A percentile compares a stretch with the other conserved stretches of the same genome.
These are phyloP conservation scores for Phytophthora uliginosa DNA, from an alignment of 352 stramenopile genomes.

Conservation along the genomic window DNA sequence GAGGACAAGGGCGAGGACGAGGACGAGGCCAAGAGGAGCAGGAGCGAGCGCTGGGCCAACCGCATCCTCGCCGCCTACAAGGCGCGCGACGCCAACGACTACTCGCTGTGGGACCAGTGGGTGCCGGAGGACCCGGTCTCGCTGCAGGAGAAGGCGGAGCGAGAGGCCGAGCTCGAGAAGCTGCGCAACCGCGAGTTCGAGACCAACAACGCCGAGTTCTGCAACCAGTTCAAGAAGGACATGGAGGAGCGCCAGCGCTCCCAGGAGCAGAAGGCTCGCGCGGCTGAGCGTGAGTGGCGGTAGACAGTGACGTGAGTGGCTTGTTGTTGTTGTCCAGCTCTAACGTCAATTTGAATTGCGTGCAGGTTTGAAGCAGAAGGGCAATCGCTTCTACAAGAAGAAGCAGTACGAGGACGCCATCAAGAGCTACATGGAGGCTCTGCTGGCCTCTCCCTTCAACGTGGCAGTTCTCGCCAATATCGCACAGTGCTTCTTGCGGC, in stretches of 20 bases:
- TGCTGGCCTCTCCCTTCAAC: conserved; percentile 66
- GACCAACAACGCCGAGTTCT: conserved; percentile 82
- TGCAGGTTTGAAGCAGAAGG: conserved; percentile 65
- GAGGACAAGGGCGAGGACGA: conserved; percentile 25
- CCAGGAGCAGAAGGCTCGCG: conserved; percentile 58
- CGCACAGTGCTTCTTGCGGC: conserved; percentile 68
- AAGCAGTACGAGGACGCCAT: conserved; percentile 68
- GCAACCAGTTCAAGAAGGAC: conserved; percentile 82
- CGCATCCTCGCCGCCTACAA: conserved; percentile 79
- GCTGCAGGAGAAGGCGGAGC: conserved; percentile 65
- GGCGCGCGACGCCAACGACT: conserved; percentile 82
- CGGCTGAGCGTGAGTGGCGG: conserved; percentile 54
- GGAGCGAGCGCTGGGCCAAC: conserved; percentile 53
- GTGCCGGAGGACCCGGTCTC: conserved; percentile 77
- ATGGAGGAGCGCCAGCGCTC: conserved; percentile 66
- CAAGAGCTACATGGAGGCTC: conserved; percentile 74
- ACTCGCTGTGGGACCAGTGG: conserved; percentile 84
- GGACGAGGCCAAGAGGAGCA: conserved; percentile 21
- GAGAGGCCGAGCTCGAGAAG: conserved; percentile 66
- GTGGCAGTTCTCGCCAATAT: conserved; percentile 77
- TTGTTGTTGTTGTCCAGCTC: background rate
- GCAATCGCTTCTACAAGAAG: conserved; percentile 73
- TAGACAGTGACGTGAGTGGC: background rate
- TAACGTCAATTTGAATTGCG: background rate
- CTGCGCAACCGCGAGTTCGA: conserved; percentile 81